A percentile compares a stretch with the other conserved stretches of the same genome.
phyloP scores from a whole-genome alignment of 1,284 basidiomycete genomes.

The Trichosporon sp. region DNA sequence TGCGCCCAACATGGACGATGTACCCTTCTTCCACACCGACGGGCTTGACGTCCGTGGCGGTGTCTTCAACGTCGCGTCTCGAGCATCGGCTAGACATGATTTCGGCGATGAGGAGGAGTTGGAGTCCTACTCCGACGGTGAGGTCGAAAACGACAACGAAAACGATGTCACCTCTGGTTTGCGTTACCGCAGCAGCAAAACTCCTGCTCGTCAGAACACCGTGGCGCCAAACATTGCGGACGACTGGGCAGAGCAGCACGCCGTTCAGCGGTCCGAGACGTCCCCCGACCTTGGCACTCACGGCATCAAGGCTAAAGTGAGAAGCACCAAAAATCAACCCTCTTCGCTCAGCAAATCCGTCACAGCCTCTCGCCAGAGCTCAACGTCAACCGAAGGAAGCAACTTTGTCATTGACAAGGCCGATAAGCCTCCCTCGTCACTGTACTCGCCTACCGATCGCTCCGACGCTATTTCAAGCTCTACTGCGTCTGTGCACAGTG shows the following conservation, averaged over 20 bases:
- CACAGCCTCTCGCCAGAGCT: neutral
- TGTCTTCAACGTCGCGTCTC: constrained; percentile 73
- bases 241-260: neutral
- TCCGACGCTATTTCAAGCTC: neutral
- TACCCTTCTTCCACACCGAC: constrained; percentile 84
- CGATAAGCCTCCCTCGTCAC: neutral
- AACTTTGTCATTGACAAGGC: neutral
- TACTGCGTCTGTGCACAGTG: neutral
- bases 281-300: constrained; percentile 6
- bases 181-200: neutral
- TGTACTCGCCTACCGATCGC: neutral
- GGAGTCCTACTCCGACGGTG: neutral
- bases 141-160: neutral
- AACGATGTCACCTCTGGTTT: neutral
- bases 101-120: neutral
- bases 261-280: constrained; percentile 11
- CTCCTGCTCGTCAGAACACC: neutral
- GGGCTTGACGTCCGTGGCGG: constrained; percentile 69
- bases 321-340: neutral
- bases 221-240: neutral
- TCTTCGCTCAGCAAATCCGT: neutral
- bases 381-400: neutral
- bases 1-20: constrained; percentile 95
- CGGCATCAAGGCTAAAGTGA: neutral
- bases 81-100: constrained; percentile 24